Conservation (phyloP, 2,329 filamentous ascomycete species). For the Verticillium albo-atrum region DNA sequence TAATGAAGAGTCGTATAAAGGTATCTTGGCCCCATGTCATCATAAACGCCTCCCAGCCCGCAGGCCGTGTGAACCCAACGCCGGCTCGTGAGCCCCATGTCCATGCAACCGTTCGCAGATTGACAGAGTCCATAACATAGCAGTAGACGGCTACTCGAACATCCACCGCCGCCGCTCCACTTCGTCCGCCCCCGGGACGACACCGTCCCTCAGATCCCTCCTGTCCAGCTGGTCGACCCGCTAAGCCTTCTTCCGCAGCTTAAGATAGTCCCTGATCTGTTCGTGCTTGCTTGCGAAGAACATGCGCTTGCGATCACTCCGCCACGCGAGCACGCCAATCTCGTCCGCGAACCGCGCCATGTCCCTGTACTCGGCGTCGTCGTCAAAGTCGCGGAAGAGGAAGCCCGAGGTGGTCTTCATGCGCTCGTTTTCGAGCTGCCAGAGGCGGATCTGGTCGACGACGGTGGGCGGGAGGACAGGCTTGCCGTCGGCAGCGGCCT, state of each 20-base stretch:
- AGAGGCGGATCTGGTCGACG: constrained; percentile 93
- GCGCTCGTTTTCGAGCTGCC: constrained; percentile 95
- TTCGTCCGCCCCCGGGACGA: not conserved
- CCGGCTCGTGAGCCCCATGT: not conserved
- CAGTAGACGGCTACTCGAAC: not conserved
- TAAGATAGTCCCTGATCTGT: constrained; percentile 78
- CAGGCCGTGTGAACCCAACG: not conserved
- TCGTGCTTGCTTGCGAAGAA: constrained; percentile 93
- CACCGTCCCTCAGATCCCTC: not conserved
- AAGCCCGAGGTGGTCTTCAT: constrained; percentile 83
- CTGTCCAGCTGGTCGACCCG: constrained; percentile 12
- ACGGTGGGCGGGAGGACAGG: constrained; percentile 90
- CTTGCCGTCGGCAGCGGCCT: constrained; percentile 49
- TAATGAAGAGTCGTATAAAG: not conserved
- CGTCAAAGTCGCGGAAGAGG: constrained; percentile 84
- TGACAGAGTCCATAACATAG: not conserved
- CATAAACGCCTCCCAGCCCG: not conserved
- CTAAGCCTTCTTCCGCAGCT: constrained; percentile 53
- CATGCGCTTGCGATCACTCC: constrained; percentile 70
- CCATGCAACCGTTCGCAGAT: not conserved
- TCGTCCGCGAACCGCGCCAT: constrained; percentile 79
- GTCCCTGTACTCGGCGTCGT: constrained; percentile 63
- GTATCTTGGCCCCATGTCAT: not conserved
- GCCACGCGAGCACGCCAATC: constrained; percentile 86
- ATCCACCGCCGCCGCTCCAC: not conserved